Evolutionary conservation across 495 filamentous ascomycete species (phyloP), one percentile per base, ranked within the genome.

Genomic region (Clavariopsis aquatica): DNA sequence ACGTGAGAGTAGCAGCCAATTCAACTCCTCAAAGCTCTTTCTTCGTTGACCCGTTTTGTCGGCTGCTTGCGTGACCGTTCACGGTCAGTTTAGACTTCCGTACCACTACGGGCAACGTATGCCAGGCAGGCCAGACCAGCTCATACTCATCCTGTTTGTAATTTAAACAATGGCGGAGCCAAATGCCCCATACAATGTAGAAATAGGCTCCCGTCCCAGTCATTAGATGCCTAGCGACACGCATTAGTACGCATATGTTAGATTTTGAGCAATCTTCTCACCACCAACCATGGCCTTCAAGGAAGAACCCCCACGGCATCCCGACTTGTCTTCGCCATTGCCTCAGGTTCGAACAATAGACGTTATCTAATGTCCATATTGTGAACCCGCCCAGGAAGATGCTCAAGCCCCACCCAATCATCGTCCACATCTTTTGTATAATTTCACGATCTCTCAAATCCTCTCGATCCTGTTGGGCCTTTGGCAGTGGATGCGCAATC

Each of bases 221-320:
- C 83, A 88, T 84, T 9, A 87, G 68, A 73, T 89, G 86, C 85
- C 84, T 87, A 60, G 9, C 26, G 2, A 20, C 19, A 68, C 43
- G 10, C 29, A 26, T 52, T 10, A 71, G 36, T 34, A 36, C 68
- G 49, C 12, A 36, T 34, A 31, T 23, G 41, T 17, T 34, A 15
- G 31, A 17, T 38, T 13, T 15, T 0, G 62, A 69, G 67, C 29
- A 20, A 52, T 8, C 74, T 38, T 82, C 84, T 77, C 87, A 94
- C 93, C 94, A 98, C 94, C 94, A 98, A 12, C 92, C 94, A 79
- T 98, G 94, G 0, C 92, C 93, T 76, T 98, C 94, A 1, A 96
- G 78, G 12, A 97, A 59, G 9, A 95, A 82, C 1, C 93, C 90
- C 94, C 94, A 98, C 0, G 94, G 94, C 45, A 98, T 78, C 22